These are phyloP conservation scores for Dianthus caryophyllus DNA, from an alignment of 148 eudicot genomes.

Conservation along the genomic window DNA sequence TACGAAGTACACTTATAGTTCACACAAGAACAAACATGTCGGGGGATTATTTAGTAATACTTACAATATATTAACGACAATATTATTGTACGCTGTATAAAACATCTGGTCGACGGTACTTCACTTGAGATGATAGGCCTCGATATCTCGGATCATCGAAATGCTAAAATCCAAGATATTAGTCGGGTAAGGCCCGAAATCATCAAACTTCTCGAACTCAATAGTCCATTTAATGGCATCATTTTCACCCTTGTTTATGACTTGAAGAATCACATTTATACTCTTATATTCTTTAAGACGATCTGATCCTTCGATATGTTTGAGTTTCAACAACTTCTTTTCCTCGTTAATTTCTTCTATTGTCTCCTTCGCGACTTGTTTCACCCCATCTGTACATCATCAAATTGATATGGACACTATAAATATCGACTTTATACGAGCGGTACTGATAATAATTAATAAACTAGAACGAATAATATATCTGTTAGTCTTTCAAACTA, in stretches of 20 bases:
- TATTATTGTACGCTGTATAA: no score
- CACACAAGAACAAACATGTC: no score
- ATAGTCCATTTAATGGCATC: constrained; percentile 1
- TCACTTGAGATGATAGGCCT: constrained; percentile 12
- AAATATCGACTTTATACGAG: no score
- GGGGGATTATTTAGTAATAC: no score
- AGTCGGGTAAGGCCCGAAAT: constrained; percentile 19
- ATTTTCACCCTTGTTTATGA: constrained; percentile 6
- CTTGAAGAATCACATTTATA: neutral
- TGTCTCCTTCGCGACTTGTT: neutral
- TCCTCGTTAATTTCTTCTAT: constrained; percentile 11
- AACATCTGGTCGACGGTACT: no score
- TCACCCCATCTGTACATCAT: constrained; percentile 6
- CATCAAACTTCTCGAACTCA: constrained; percentile 16
- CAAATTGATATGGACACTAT: no score
- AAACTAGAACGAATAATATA: no score
- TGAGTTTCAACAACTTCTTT: constrained; percentile 1
- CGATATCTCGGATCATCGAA: constrained; percentile 14
- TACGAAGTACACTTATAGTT: no score
- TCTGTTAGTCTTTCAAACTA: no score
- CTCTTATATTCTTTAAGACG: neutral
- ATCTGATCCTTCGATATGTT: neutral
- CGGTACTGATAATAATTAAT: no score
- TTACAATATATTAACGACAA: no score
- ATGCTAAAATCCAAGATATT: constrained; percentile 10